Percentiles rank a stretch among this genome's conserved stretches.
phyloP scores from a whole-genome alignment of 345 rosid species.

The Syzygium jambos region DNA sequence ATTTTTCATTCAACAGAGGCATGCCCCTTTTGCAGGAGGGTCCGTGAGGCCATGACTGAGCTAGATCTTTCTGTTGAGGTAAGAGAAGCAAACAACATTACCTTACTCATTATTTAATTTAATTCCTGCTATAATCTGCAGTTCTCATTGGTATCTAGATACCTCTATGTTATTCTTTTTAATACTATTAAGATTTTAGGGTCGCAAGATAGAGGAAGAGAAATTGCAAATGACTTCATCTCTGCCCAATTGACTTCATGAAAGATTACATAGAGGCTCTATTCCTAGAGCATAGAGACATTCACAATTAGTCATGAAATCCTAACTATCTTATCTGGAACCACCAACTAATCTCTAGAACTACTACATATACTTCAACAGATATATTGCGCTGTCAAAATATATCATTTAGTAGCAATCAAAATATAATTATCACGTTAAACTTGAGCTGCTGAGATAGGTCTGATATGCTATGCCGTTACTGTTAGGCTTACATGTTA shows the following conservation, averaged over 20 bases:
- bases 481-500: neutral
- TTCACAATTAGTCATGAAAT: neutral
- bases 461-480: neutral
- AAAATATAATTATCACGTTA: neutral
- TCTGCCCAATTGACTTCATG: neutral
- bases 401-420: neutral
- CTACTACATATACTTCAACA: neutral
- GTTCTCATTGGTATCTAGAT: neutral
- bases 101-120: neutral
- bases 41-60: constrained; percentile 80
- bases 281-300: neutral
- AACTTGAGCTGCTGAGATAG: neutral
- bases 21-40: constrained; percentile 85
- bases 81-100: neutral
- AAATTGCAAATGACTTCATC: neutral
- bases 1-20: constrained; percentile 49
- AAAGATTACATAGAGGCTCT: neutral
- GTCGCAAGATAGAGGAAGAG: neutral
- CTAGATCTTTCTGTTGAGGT: constrained; percentile 79
- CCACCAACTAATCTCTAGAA: neutral
- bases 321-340: neutral
- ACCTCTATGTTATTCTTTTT: neutral
- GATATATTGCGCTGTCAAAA: neutral
- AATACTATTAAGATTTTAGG: neutral
- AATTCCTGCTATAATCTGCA: neutral